Evolutionary conservation across 1,139 yeast genomes (phyloP), one percentile per base, ranked within the genome.

Genomic region (Saccharomycopsis hybrid): DNA sequence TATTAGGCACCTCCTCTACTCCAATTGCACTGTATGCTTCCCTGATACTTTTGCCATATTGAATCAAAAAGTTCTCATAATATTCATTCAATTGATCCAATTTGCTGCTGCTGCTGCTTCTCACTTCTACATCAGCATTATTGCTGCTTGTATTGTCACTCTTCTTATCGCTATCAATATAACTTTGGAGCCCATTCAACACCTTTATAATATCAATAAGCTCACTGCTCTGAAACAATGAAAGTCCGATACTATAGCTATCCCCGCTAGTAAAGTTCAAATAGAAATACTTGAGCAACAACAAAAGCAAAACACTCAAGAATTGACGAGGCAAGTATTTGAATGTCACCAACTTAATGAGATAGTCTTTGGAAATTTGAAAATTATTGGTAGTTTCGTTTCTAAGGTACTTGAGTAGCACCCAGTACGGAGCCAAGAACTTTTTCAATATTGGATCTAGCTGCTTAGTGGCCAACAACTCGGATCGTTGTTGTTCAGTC

Each of bases 381-480:
- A 58, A 61, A 43, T 61, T 58, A 13, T 61, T 65, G 25, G 55
- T 51, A 13, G 58, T 55, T 50, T 60, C 66, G 52, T 47, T 61
- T 25, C 65, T 62, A 62, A 73, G 74, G 57, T 73, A 80, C 55
- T 74, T 77, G 50, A 68, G 71, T 45, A 85, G 66, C 0, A 84
- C 82, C 0, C 87, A 90, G 61, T 82, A 83, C 31, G 94, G 94
- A 0, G 92, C 70, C 47, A 85, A 65, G 43, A 85, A 75, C 63
- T 84, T 89, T 56, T 79, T 76, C 54, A 85, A 74, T 1, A 77
- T 70, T 1, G 85, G 80, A 36, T 82, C 75, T 29, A 69, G 30
- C 25, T 42, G 8, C 29, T 44, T 44, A 3, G 44, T 31, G 3
- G 38, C 13, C n/a, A 47, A 28, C 31, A 51, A 35, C 13, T 42